Base-by-base conservation (phyloP, 257 asterid genomes). In the Gentiana straminea region DNA sequence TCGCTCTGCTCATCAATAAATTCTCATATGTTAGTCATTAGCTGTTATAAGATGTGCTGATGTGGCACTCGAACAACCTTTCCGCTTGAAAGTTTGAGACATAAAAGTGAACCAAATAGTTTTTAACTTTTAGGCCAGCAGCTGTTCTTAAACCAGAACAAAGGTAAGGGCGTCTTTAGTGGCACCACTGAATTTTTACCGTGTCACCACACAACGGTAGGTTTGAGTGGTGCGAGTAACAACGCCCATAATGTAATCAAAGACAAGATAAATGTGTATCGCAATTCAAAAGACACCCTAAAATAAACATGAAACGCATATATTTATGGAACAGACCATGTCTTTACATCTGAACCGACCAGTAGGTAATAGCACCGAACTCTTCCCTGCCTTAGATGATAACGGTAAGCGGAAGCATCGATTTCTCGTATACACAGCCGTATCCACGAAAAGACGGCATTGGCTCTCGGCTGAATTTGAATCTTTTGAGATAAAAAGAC, bases 361-460 rank as follows among this genome's bases (percentile, higher is more conserved):
- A 79, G 82, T 91, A 32, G 98, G 95, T 46, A 79, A 54, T 70
- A 91, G 98, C 70, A 83, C 56, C 33, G 92, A 84, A 52, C 52
- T 78, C 73, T 87, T 91, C 75, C 96, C 90, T 35, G 98, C 95
- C 81, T 91, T 91, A 41, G 98, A 91, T 53, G 98, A 91, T 55
- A 91, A 76, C 57, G 80, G 84, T 59, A 91, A 77, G 68, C 98
- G 94, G 73, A 91, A 91, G 76, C 95, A 87, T 57, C 98, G 96
- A 61, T 91, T 91, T 77, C 98, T 80, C 55, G 96, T 43, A 74
- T 91, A 91, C 61, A 91, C 98, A 54, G 98, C 96, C 71, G 87
- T 78, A 74, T 91, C 98, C 70, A 91, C 92, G 69, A 91, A 91
- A 64, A 77, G 78, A 34, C 79, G 84, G 61, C 60, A 32, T 49